Base-by-base conservation (phyloP, 768 basidiomycete genomes). In the Xerocomus brunneocitrinus region DNA sequence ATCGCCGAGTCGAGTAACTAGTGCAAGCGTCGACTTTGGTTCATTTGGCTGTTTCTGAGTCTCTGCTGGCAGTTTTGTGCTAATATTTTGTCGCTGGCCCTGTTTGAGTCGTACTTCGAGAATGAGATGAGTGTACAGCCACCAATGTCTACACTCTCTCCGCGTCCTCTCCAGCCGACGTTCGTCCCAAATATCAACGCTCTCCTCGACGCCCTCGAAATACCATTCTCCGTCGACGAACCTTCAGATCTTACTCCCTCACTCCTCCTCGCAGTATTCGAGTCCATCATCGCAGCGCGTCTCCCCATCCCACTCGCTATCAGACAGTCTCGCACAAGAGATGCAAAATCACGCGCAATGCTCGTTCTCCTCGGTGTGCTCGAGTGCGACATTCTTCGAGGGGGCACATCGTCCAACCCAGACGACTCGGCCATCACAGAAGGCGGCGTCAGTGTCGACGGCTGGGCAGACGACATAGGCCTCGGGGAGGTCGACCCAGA, bases 291-390 rank as follows among this genome's bases (percentile, higher is more conserved):
- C 35, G 64, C 70, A 22, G 63, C 70, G 6, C 79, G 82, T 25
- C 79, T 90, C 8, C 80, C 82, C 3, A 72, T 82, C 13, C 41
- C 62, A 19, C 31, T 60, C 7, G 45, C 65, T 19, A 63, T 71
- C 25, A 70, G 77, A 56, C 58, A 71, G 49, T 71, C 74, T 35
- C 67, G 73, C 61, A 71, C 67, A 49, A 40, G 54, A 52, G 52
- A 57, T 1, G 71, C 74, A 8, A 82, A 82, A 59, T 66, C 87
- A 1, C 79, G 85, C 44, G 80, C 79, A 31, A 84, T 86, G 75
- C 88, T 90, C 60, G 74, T 90, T 3, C 85, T 91, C 51, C 74
- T 91, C 7, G 88, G 88, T 1, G 79, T 89, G 6, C 74, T 91
- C 6, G 84, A 87, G 55, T 77, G 73, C 30, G 87, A 90, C 56